Base-by-base conservation (phyloP, 371 early-diverging fungal species). In the Actinomortierella ambigua region DNA sequence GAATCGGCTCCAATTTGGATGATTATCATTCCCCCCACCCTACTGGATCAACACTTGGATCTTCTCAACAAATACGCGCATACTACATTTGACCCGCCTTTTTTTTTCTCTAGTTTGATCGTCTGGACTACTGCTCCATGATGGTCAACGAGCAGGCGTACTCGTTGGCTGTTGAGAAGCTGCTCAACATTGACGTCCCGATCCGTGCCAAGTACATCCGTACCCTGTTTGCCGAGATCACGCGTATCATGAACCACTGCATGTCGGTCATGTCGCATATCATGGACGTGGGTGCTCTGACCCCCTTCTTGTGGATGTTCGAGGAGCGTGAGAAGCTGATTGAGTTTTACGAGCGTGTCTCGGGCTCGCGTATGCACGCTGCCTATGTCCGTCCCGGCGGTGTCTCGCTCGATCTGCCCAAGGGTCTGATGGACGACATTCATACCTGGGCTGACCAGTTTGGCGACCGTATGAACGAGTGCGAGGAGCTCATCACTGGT, bases 321-420 rank as follows among this genome's bases (percentile, higher is more conserved):
- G 98, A 98, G 82, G 98, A 98, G 82, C 95, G 98, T 79, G 98
- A 98, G 79, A 88, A 95, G 80, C 82, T 95, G 70, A 96, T 98
- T 93, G 98, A 98, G 83, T 97, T 95, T 77, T 98, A 98, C 80
- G 98, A 98, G 76, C 95, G 98, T 78, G 97, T 96, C 49, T 95
- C 93, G 13, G 98, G 98, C 42, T 97, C 98, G 28, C 95, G 98
- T 79, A 94, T 98, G 88, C 98, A 98, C 83, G 90, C 97, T 40
- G 96, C 96, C 53, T 98, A 97, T 68, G 94, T 98, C 55, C 91
- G 98, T 50, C 98, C 98, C 18, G 98, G 98, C 47, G 98, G 98
- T 75, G 98, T 98, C 18, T 85, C 96, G 2, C 82, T 90, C 40
- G 98, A 98, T 73, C 66, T 98, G 56, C 98, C 98, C 40, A 83